phyloP scores from a whole-genome alignment of 331 rosid genomes.

The Prunus yedoensis region DNA sequence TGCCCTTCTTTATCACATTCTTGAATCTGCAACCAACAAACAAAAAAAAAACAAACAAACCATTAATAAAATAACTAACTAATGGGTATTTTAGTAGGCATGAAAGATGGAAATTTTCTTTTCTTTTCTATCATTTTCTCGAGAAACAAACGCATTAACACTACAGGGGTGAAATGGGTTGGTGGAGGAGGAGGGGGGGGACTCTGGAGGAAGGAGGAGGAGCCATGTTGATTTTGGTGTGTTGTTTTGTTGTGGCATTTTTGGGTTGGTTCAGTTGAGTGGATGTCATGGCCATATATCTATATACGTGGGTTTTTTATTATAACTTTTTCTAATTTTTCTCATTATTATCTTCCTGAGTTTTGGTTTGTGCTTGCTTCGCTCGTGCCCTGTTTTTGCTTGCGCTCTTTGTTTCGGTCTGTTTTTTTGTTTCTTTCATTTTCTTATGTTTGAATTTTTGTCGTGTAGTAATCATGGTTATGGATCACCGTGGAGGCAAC shows the following conservation, averaged over 20 bases:
- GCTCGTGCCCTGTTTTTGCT: neutral
- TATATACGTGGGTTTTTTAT: constrained; percentile 4
- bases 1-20: constrained; percentile 46
- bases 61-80: neutral
- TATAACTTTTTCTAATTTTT: too few relatives aligned
- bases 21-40: constrained; percentile 60
- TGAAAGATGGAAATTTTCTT: neutral
- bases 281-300: neutral
- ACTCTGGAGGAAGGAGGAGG: constrained; percentile 54
- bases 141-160: constrained; percentile 9
- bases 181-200: constrained; percentile 51
- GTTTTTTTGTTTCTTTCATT: constrained; percentile 16
- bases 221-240: constrained; percentile 41
- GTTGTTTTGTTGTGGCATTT: neutral
- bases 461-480: constrained; percentile 28
- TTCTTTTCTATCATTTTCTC: neutral
- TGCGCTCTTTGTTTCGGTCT: neutral
- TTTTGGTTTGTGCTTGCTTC: neutral
- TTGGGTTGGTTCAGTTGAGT: neutral
- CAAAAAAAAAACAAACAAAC: neutral
- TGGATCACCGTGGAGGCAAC: neutral
- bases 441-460: constrained; percentile 16
- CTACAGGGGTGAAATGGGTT: constrained; percentile 65
- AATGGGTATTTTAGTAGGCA: neutral
- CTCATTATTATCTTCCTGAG: neutral